Evolutionary conservation across 768 basidiomycete genomes (phyloP), one percentile per base, ranked within the genome.

Genomic region (Boletus rex-veris): DNA sequence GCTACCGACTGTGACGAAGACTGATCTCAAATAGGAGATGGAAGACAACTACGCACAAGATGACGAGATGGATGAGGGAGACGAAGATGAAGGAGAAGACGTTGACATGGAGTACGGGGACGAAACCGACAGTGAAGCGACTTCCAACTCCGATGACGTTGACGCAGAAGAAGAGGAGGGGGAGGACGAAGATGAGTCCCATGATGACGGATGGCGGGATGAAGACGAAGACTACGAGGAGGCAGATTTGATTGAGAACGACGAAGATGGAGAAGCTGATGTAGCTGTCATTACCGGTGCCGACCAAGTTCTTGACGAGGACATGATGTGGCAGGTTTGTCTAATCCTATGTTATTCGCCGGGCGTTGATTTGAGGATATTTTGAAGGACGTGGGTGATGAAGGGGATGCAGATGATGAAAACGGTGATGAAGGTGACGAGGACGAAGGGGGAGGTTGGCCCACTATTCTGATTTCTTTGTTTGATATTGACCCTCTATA

Each of bases 61-160:
- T 52, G 89, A 89, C 41, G 87, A 83, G 45, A 89, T 90, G 80
- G 89, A 86, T 45, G 90, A 86, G 11, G 87, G 85, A 50, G 89
- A 83, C n/a, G 90, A 82, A 3, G 87, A 84, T 15, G 86, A 86
- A 16, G 90, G 88, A 3, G 88, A 85, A 52, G 92, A 93, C 50
- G 86, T 89, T 38, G 91, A 91, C 41, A 90, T 90, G 84, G 92
- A 93, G 44, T 90, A 86, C 57, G 90, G 82, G 6, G 92, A 91
- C 18, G 89, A 86, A 53, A 86, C 86, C 0, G 88, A 86, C 24
- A 91, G 88, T 56, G 90, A 89, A 55, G 88, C 86, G 47, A 90
- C 89, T 2, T 90, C 88, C 0, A 80, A 82, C 44, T 85, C 84
- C 0, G 89, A 84, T 19, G 88, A 88, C 28, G 84, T 82, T 28